phyloP scores from a whole-genome alignment of 306 rosid genomes.

The Lathyrus sativus region DNA sequence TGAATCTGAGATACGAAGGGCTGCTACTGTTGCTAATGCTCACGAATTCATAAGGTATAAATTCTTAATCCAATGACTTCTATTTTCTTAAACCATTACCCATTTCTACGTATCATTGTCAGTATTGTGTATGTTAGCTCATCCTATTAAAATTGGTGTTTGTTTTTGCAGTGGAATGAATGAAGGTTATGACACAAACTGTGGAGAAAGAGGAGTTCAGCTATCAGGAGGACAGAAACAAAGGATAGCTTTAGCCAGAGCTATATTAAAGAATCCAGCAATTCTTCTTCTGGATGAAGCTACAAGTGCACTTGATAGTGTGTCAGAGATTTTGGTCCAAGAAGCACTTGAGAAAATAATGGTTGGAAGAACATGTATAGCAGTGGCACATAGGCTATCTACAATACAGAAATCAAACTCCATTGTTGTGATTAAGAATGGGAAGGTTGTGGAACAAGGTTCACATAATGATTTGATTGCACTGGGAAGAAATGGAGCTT shows the following conservation, averaged over 20 bases:
- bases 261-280: constrained; percentile 76
- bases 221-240: constrained; percentile 95
- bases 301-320: constrained; percentile 91
- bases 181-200: constrained; percentile 72
- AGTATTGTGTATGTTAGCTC: too few relatives aligned
- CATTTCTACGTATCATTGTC: too few relatives aligned
- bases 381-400: constrained; percentile 75
- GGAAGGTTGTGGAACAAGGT: constrained; percentile 78
- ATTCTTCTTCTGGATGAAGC: constrained; percentile 87
- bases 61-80: too few relatives aligned
- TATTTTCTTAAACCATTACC: too few relatives aligned
- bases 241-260: constrained; percentile 82
- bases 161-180: constrained; percentile 67
- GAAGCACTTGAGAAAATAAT: constrained; percentile 84
- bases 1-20: constrained; percentile 79
- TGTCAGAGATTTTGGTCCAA: constrained; percentile 68
- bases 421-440: constrained; percentile 73
- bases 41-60: constrained; percentile 80
- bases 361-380: constrained; percentile 74
- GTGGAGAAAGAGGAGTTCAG: constrained; percentile 92
- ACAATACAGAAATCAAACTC: constrained; percentile 70
- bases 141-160: not conserved
- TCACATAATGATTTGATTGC: constrained; percentile 75
- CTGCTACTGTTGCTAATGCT: constrained; percentile 85
- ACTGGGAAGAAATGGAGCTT: constrained; percentile 58